Base-by-base conservation (phyloP, 345 rosid species). In the Ceriops tagal region DNA sequence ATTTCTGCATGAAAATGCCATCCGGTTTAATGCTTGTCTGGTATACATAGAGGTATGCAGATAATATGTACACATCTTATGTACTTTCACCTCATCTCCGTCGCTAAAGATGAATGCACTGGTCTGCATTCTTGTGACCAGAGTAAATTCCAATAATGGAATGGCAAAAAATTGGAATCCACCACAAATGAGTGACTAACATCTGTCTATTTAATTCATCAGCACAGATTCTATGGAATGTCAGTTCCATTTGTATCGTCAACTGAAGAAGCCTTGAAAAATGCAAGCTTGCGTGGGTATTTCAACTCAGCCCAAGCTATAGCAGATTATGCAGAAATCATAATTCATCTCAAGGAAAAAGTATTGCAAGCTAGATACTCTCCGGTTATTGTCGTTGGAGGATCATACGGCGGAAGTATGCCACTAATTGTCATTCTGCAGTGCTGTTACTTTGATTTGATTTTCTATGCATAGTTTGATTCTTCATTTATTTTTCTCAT, bases 321-420 rank as follows among this genome's bases (percentile, higher is more conserved):
- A 24, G 84, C 89, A 51, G 88, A 85, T 56, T 87, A 85, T 58
- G 92, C 92, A n/a, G 80, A 73, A 35, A 75, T 87, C 21, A 80
- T 87, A 26, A 56, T 78, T 62, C 74, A 83, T 51, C 63, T 86
- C 43, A 90, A 86, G 79, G 65, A 80, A 56, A 66, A 51, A 11
- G 13, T 13, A 3, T 58, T 75, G 20, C 10, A 67, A 7, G 83
- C 91, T 28, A 37, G 63, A 26, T 63, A 73, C 67, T 82, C 84
- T 63, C 96, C 90, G 8, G 86, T 86, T 11, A 84, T 89, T 28
- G 92, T 87, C 46, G 16, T 82, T 1, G 92, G 92, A 70, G 96
- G 89, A 77, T 89, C 92, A 10, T 89, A 87, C 3, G 89, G 92
- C 10, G 96, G 96, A 87, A 89, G 96, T 89, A 87, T 64, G 74